Base-by-base conservation (phyloP, 805 yeast genomes). In the Pichia ethanolica region DNA sequence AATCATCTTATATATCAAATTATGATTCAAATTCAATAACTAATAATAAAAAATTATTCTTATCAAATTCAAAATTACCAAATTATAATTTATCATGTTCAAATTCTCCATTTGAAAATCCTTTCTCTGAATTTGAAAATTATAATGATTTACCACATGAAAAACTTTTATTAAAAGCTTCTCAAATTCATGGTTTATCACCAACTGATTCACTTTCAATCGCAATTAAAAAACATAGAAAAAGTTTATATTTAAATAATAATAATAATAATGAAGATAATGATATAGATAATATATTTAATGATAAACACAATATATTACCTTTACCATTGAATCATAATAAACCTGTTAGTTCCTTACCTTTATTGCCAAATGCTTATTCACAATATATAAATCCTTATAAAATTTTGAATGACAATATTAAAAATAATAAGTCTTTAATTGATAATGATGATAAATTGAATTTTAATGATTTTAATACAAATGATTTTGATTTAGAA, bases 31-130 rank as follows among this genome's bases (percentile, higher is more conserved):
- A 20, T 20, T 20, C 20, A 20, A 20, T 20, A 2, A 20, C 2
- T 20, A 20, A 20, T 20, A 20, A 20, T 20, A 20, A 20, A 3
- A 20, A 20, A 2, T 20, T 20, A 20, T 20, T 20, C 20, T 20
- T 20, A 20, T 20, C 20, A 26, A 20, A 14, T 12, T 49, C 52
- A 3, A 27, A 38, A n/a, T 40, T 40, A 26, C 48, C 52, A 14
- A 49, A 45, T 12, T 49, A 35, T 26, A n/a, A 37, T 7, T 44
- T 47, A 20, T 7, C 26, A 14, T 44, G 39, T 39, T 27, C 33
- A 27, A 26, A 35, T 14, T 35, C 14, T 12, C 26, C 42, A 10
- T 7, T 13, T 26, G 38, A 38, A 13, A 42, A 47, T 33, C 46
- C 46, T 8, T 47, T 42, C 14, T 26, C 41, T 5, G 42, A 40